A percentile compares a stretch with the other conserved stretches of the same genome.
Conservation (phyloP, 176 grass and related monocot genomes). For the Microstegium vimineum region DNA sequence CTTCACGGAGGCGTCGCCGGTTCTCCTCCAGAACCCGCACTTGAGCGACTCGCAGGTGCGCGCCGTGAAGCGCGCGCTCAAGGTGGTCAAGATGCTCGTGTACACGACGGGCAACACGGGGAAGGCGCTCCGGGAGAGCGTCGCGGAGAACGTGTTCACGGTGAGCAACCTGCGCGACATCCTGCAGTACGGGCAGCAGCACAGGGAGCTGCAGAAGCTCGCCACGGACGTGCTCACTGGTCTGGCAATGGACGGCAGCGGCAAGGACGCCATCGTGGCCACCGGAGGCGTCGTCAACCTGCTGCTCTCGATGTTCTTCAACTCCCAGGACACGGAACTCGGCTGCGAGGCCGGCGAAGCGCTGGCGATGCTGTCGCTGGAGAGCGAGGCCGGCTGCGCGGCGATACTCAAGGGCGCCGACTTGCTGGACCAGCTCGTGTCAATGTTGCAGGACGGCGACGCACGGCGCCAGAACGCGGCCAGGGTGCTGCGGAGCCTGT, state of each 20-base stretch:
- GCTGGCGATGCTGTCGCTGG: constrained; percentile 59
- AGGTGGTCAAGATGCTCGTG: constrained; percentile 58
- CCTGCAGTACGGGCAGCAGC: constrained; percentile 37
- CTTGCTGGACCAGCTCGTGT: constrained; percentile 29
- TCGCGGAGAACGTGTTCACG: constrained; percentile 53
- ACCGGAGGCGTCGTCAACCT: not conserved
- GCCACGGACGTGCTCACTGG: constrained; percentile 57
- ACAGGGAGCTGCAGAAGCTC: constrained; percentile 46
- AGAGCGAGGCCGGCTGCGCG: constrained; percentile 54
- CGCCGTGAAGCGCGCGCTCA: constrained; percentile 38
- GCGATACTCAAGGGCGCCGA: constrained; percentile 41
- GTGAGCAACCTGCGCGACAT: constrained; percentile 62
- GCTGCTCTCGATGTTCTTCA: not conserved
- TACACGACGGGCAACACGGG: constrained; percentile 40
- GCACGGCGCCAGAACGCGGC: constrained; percentile 28
- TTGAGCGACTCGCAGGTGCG: constrained; percentile 12
- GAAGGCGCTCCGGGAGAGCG: constrained; percentile 37
- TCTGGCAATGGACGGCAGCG: constrained; percentile 42
- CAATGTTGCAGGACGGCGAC: not conserved
- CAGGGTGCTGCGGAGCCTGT: constrained; percentile 65
- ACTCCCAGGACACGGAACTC: not conserved
- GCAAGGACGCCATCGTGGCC: not conserved
- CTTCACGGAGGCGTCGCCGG: constrained; percentile 39
- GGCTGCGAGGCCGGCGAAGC: constrained; percentile 54
- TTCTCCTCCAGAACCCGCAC: constrained; percentile 6